Evolutionary conservation across 805 yeast genomes (phyloP).

Genomic region (Wickerhamiella australiensis): DNA sequence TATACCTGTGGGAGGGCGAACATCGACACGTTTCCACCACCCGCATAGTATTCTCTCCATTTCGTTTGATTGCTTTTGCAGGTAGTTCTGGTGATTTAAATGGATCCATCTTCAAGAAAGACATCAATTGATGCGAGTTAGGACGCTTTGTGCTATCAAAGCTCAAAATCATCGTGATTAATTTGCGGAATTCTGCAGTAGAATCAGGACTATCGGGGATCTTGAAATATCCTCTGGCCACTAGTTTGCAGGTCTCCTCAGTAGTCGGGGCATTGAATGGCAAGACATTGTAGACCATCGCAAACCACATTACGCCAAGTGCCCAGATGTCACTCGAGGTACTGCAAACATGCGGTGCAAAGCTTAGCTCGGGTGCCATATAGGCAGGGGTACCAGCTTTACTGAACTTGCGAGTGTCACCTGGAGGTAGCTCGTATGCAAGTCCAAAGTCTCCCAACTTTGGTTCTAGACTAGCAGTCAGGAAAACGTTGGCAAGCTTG

Average conservation of each 20-base stretch:
- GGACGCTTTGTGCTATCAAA: background rate
- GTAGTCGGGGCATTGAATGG: slow-evolving; percentile 95
- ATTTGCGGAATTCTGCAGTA: background rate
- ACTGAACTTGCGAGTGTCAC: slow-evolving; percentile 61
- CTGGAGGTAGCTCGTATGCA: slow-evolving; percentile 79
- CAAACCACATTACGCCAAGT: slow-evolving; percentile 90
- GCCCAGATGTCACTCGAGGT: slow-evolving; percentile 93
- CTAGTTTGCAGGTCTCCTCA: background rate
- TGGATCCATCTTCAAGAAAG: background rate
- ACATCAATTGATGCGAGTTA: background rate
- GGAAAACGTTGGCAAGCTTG: slow-evolving; percentile 91
- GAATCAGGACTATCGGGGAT: background rate
- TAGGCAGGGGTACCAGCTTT: slow-evolving; percentile 94
- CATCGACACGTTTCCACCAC: background rate
- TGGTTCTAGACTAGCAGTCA: slow-evolving; percentile 76
- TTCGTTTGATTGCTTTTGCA: background rate
- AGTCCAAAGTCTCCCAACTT: slow-evolving; percentile 96
- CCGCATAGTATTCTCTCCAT: background rate
- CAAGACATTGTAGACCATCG: slow-evolving; percentile 89
- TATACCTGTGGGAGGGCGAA: background rate
- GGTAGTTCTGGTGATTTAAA: background rate
- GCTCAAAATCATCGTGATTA: background rate
- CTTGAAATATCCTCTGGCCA: background rate
- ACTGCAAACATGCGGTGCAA: slow-evolving; percentile 86
- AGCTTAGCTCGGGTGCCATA: slow-evolving; percentile 95